Conservation (phyloP, 2,329 filamentous ascomycete genomes). For the Diaporthe sp. region DNA sequence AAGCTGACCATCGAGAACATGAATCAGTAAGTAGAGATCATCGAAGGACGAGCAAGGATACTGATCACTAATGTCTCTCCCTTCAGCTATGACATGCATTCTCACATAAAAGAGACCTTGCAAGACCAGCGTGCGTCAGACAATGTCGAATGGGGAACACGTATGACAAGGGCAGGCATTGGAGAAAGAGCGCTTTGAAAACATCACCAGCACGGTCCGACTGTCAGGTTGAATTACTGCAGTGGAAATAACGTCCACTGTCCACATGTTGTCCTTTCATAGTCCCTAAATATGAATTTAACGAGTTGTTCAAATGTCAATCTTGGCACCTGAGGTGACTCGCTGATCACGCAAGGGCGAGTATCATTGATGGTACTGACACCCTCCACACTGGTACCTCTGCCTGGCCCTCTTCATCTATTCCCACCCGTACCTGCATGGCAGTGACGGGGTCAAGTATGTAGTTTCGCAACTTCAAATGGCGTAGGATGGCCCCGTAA, state of each 20-base stretch:
- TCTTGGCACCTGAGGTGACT: neutral
- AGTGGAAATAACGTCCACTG: no score
- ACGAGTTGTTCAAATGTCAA: neutral
- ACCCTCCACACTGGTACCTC: neutral
- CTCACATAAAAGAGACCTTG: neutral
- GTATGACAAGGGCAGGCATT: no score
- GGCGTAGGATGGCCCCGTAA: neutral
- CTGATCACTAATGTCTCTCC: neutral
- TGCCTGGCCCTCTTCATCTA: neutral
- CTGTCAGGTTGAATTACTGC: no score
- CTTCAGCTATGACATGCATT: neutral
- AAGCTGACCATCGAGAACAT: neutral
- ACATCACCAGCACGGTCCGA: no score
- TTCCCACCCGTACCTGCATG: neutral
- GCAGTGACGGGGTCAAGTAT: neutral
- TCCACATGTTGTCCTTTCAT: no score
- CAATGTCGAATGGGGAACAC: no score
- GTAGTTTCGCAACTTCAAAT: constrained; percentile 2
- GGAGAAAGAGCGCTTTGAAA: no score
- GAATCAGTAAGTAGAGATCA: neutral
- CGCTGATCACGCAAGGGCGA: neutral
- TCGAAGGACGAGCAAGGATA: neutral
- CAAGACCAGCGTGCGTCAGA: no score
- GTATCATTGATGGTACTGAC: neutral
- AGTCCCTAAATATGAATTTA: no score